Evolutionary conservation across 495 filamentous ascomycete genomes (phyloP), one percentile per base, ranked within the genome.

Genomic region (Podospora bellae-mahoneyi): DNA sequence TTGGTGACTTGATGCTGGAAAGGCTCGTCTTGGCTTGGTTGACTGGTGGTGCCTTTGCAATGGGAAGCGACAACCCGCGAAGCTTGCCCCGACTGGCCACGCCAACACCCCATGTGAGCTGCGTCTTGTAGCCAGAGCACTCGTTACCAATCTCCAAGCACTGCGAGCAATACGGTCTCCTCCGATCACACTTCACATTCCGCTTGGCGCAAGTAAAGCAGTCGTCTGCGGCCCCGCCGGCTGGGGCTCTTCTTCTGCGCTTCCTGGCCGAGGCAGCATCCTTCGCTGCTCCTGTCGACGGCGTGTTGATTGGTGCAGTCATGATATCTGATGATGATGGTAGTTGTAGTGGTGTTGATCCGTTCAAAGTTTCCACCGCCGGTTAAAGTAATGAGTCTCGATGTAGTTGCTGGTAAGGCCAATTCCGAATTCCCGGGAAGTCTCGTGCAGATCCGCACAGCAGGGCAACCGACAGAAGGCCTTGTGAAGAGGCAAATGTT

Each of bases 1-100:
- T 30, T 10, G 74, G 71, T 65, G 73, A 72, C 67, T 76, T 77
- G 39, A 81, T 74, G n/a, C 28, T 63, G 4, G 61, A 63, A 3
- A 63, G 18, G 61, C 28, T 28, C 74, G 78, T 82, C 77, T 86
- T 86, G 55, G 71, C 75, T 62, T 76, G 74, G 70, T 80, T 80
- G 69, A 85, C 85, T 1, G 87, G 84, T n/a, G 87, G 84, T 44
- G 89, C 86, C 73, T 90, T 91, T 10, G 90, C 88, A 67, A 99
- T 88, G 20, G 95, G 95, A 26, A 96, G 82, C 57, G 93, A 91
- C 67, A 97, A 78, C 18, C 95, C 95, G 62, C 95, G 86, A 66
- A 99, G 86, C 82, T 99, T 99, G 68, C 95, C 95, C 71, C 95
- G 89, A 77, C 94, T 97, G 54, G 95, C 95, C 69, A 99, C 95